These are phyloP conservation scores for Vicia villosa DNA, from an alignment of 306 rosid species.

Conservation along the genomic window DNA sequence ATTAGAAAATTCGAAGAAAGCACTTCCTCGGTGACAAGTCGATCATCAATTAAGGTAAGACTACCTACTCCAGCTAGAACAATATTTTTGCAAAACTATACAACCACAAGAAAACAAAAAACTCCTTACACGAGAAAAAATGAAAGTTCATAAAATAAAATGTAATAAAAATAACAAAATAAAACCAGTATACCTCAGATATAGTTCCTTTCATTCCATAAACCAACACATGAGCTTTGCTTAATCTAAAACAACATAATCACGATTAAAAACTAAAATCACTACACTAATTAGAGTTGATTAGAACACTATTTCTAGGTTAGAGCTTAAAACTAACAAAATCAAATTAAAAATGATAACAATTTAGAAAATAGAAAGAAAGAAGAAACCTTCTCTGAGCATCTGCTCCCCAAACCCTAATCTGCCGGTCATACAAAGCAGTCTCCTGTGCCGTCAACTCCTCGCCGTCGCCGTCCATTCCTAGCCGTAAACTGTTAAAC, in stretches of 20 bases:
- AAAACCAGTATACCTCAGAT: slow-evolving; percentile 65
- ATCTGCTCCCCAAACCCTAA: slow-evolving; percentile 99
- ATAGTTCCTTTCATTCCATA: slow-evolving; percentile 88
- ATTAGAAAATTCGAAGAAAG: slow-evolving; percentile 77
- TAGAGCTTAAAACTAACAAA: not conserved
- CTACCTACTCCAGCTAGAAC: slow-evolving; percentile 97
- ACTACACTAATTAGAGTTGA: not conserved
- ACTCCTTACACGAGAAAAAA: not conserved
- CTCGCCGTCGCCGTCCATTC: slow-evolving; percentile 78
- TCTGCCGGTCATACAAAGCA: slow-evolving; percentile 93
- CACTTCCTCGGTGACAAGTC: slow-evolving; percentile 59
- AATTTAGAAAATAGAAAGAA: not conserved
- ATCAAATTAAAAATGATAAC: not conserved
- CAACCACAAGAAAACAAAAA: slow-evolving; percentile 35
- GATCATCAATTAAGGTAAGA: slow-evolving; percentile 90
- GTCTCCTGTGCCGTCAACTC: slow-evolving; percentile 97
- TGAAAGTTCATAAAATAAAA: not conserved
- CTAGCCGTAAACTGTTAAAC: slow-evolving; percentile 45
- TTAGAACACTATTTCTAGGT: not conserved
- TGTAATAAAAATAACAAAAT: not conserved
- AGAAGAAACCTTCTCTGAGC: slow-evolving; percentile 83
- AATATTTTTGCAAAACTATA: slow-evolving; percentile 93
- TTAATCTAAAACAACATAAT: slow-evolving; percentile 55
- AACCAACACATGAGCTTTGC: slow-evolving; percentile 88
- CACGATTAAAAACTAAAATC: slow-evolving; percentile 1